These are phyloP conservation scores for Yamadazyma buinensis DNA, from an alignment of 1,139 yeast species.

Conservation along the genomic window DNA sequence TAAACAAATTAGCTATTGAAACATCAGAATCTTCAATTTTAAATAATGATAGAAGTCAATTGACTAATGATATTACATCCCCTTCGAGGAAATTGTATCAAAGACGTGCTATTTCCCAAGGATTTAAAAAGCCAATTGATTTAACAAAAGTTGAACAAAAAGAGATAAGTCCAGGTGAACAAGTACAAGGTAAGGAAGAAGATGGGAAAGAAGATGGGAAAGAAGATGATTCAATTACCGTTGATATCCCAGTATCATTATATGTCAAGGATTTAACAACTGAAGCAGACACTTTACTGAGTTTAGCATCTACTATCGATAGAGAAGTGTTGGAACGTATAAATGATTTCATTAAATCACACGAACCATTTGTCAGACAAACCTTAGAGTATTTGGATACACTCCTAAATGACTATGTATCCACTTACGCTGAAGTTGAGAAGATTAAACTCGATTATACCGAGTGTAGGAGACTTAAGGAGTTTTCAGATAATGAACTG, in stretches of 20 bases:
- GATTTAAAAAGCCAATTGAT: constrained; percentile 7
- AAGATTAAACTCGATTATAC: constrained; percentile 27
- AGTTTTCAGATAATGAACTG: constrained; percentile 20
- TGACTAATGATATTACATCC: neutral
- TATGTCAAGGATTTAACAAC: constrained; percentile 15
- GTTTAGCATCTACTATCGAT: constrained; percentile 35
- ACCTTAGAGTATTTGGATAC: constrained; percentile 24
- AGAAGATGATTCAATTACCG: constrained; percentile 7
- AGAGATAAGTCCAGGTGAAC: neutral
- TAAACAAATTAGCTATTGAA: constrained; percentile 15
- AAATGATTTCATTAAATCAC: constrained; percentile 31
- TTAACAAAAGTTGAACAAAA: constrained; percentile 1
- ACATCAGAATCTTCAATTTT: constrained; percentile 1
- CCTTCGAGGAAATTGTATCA: constrained; percentile 4
- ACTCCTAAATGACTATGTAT: constrained; percentile 26
- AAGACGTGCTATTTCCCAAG: constrained; percentile 12
- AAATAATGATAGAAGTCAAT: neutral
- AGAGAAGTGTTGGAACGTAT: constrained; percentile 33
- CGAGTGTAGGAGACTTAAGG: constrained; percentile 30
- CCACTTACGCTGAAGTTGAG: constrained; percentile 23
- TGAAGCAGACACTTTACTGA: constrained; percentile 24
- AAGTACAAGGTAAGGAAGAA: neutral
- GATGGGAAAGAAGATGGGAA: neutral
- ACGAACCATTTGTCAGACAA: constrained; percentile 33
- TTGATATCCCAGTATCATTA: constrained; percentile 12